A percentile compares a stretch with the other conserved stretches of the same genome.
Conservation (phyloP, 371 early-diverging fungal species). For the Apophysomyces trapeziformis region DNA sequence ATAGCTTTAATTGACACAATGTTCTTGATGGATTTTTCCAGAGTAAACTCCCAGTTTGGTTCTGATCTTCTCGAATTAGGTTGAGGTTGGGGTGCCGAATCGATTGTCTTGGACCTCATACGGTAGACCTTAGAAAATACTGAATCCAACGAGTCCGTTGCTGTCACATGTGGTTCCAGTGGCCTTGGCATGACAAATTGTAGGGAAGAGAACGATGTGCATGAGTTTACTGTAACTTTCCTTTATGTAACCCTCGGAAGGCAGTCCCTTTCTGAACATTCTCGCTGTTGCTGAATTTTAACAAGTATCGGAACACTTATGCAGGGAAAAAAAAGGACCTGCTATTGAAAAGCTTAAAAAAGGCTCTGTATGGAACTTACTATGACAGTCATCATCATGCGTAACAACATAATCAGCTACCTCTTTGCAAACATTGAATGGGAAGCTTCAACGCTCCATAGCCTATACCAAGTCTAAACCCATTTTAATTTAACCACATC, state of each 20-base stretch:
- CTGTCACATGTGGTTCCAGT: background rate
- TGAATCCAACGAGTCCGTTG: background rate
- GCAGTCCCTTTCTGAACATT: constrained; percentile 12
- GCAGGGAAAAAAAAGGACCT: no score
- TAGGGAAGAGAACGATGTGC: background rate
- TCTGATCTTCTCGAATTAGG: background rate
- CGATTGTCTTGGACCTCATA: constrained; percentile 2
- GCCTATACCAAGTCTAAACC: no score
- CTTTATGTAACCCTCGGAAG: constrained; percentile 10
- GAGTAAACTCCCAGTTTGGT: constrained; percentile 70
- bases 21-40: constrained; percentile 75
- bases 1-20: constrained; percentile 87
- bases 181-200: background rate
- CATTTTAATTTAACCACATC: no score
- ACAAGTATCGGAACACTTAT: no score
- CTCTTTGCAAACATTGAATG: no score
- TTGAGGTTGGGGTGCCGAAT: background rate
- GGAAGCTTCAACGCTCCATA: no score
- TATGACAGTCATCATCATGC: background rate
- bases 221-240: background rate
- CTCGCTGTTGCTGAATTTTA: background rate
- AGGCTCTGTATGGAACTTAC: no score
- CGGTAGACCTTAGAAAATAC: background rate
- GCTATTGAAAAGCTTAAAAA: no score
- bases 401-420: background rate